Percentiles rank a stretch among this genome's conserved stretches.
Conservation (phyloP, 140 eudicot genomes). For the Stevia rebaudiana region DNA sequence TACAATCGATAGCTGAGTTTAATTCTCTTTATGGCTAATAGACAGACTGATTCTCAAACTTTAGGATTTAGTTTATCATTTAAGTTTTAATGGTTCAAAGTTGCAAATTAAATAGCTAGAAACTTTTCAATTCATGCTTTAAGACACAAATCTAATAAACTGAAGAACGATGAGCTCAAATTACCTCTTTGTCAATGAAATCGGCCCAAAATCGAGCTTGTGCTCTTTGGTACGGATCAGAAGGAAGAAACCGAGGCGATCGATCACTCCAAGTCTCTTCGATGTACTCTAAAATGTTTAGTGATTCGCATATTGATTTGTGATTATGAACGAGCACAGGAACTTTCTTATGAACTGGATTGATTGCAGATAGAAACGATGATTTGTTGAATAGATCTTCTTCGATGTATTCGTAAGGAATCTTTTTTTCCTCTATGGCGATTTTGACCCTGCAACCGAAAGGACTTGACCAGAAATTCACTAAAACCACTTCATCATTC, state of each 20-base stretch:
- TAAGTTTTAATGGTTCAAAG: too few relatives aligned
- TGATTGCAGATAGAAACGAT: slow-evolving; percentile 22
- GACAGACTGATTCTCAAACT: too few relatives aligned
- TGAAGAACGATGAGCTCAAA: not conserved
- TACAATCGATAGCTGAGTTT: too few relatives aligned
- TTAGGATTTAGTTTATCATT: too few relatives aligned
- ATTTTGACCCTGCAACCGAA: slow-evolving; percentile 38
- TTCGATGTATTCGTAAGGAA: slow-evolving; percentile 32
- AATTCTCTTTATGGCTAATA: too few relatives aligned
- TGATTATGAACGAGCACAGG: slow-evolving; percentile 34
- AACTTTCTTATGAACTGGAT: slow-evolving; percentile 35
- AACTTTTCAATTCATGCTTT: too few relatives aligned
- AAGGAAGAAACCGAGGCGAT: slow-evolving; percentile 26
- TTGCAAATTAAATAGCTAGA: too few relatives aligned
- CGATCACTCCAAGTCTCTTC: slow-evolving; percentile 37
- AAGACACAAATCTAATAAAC: too few relatives aligned
- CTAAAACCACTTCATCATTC: slow-evolving; percentile 27
- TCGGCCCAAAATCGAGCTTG: slow-evolving; percentile 51
- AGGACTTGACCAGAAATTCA: slow-evolving; percentile 33
- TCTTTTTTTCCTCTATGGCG: slow-evolving; percentile 31
- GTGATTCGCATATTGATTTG: slow-evolving; percentile 28
- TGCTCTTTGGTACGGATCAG: slow-evolving; percentile 32
- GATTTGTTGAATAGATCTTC: slow-evolving; percentile 30
- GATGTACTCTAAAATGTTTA: slow-evolving; percentile 36
- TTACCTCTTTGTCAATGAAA: slow-evolving; percentile 37